A percentile compares a stretch with the other conserved stretches of the same genome.
phyloP scores from a whole-genome alignment of 805 yeast genomes.

The Ogataea angusta region DNA sequence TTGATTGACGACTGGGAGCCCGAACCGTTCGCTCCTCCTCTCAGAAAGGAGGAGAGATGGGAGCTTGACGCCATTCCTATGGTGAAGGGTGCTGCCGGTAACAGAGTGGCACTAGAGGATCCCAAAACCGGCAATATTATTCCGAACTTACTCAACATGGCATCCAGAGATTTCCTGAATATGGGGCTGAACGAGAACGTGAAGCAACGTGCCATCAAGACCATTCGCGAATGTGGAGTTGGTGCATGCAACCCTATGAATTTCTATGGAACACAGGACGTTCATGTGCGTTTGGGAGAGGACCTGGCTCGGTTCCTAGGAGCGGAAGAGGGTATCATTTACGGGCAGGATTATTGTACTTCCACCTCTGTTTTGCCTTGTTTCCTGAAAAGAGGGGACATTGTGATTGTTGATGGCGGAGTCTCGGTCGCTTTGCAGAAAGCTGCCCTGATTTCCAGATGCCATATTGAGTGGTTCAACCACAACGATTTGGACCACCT shows the following conservation, averaged over 20 bases:
- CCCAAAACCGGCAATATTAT: conserved; percentile 24
- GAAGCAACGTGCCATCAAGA: conserved; percentile 49
- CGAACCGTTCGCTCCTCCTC: conserved; percentile 65
- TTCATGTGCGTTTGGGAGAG: conserved; percentile 75
- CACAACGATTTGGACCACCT: conserved; percentile 88
- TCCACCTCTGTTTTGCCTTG: conserved; percentile 89
- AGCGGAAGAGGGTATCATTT: conserved; percentile 73
- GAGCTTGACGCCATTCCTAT: conserved; percentile 62
- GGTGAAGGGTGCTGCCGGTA: conserved; percentile 52
- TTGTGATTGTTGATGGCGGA: conserved; percentile 81
- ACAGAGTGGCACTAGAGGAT: conserved; percentile 32
- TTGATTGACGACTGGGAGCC: conserved; percentile 91
- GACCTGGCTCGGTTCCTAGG: conserved; percentile 73
- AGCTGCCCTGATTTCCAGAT: conserved; percentile 82
- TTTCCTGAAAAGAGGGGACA: conserved; percentile 92
- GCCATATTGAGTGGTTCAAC: conserved; percentile 76
- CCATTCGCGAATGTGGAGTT: conserved; percentile 75
- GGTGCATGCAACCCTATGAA: conserved; percentile 99
- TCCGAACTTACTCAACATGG: conserved; percentile 55
- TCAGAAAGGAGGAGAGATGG: conserved; percentile 55
- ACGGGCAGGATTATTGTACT: conserved; percentile 90
- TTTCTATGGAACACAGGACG: conserved; percentile 93
- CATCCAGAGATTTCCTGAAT: conserved; percentile 69
- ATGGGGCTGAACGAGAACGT: conserved; percentile 49
- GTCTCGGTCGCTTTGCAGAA: conserved; percentile 78